Evolutionary conservation across 73 alveolate genomes (phyloP).

Genomic region (Uronychia binucleata): DNA sequence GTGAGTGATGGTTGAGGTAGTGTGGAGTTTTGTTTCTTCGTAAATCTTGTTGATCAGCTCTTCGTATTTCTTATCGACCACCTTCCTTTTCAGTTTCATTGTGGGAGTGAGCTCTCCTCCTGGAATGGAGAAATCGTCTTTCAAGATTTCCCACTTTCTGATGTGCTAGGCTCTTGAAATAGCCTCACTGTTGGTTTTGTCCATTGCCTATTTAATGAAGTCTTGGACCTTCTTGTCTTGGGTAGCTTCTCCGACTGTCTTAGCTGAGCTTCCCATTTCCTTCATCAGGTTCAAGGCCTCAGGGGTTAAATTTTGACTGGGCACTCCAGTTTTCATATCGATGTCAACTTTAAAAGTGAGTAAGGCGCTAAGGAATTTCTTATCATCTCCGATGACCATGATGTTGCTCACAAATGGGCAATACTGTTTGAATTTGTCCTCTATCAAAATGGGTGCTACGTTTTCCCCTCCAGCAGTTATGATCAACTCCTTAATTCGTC

Average conservation of each 20-base stretch:
- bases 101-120: slow-evolving; percentile 69
- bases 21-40: slow-evolving; percentile 16
- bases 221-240: slow-evolving; percentile 14
- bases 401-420: slow-evolving; percentile 37
- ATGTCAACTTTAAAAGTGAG: slow-evolving; percentile 53
- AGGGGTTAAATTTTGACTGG: slow-evolving; percentile 7
- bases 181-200: slow-evolving; percentile 29
- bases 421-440: slow-evolving; percentile 35
- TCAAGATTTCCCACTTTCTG: slow-evolving; percentile 18
- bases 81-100: slow-evolving; percentile 49
- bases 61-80: slow-evolving; percentile 38
- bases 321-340: slow-evolving; percentile 21
- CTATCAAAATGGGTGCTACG: slow-evolving; percentile 65
- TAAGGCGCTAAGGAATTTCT: slow-evolving; percentile 41
- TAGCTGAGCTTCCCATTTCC: slow-evolving; percentile 1
- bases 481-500: slow-evolving; percentile 67
- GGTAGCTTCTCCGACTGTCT: slow-evolving; percentile 16
- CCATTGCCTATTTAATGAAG: slow-evolving; percentile 6
- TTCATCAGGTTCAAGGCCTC: slow-evolving; percentile 28
- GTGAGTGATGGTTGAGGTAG: too few species aligned
- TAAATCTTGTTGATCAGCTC: slow-evolving; percentile 69
- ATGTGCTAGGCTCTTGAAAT: slow-evolving; percentile 58
- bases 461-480: slow-evolving; percentile 78
- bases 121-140: slow-evolving; percentile 49
- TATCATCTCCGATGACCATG: slow-evolving; percentile 64